Evolutionary conservation across 257 asterid species (phyloP).

Genomic region (Mitragyna speciosa): DNA sequence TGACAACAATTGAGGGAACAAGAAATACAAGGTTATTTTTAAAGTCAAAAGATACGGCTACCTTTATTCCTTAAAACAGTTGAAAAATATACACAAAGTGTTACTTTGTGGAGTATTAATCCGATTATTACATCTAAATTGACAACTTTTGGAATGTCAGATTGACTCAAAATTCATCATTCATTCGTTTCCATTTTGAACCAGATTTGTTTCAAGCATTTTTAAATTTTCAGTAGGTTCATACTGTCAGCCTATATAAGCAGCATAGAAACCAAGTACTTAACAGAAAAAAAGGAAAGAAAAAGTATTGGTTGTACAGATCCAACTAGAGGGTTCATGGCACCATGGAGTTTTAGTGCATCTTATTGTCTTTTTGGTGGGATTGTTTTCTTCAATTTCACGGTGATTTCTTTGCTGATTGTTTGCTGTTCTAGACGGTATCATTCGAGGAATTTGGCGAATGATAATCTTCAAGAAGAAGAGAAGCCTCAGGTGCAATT

Average conservation of each 20-base stretch:
- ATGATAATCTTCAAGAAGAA: background rate
- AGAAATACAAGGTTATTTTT: background rate
- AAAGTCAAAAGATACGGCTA: slow-evolving; percentile 14
- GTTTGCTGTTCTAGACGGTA: slow-evolving; percentile 12
- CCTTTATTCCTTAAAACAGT: background rate
- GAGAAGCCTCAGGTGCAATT: slow-evolving; percentile 13
- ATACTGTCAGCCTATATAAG: slow-evolving; percentile 10
- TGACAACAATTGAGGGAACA: slow-evolving; percentile 6
- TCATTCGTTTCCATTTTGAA: background rate
- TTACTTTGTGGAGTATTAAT: background rate
- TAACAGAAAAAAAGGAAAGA: background rate
- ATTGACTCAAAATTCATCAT: slow-evolving; percentile 9
- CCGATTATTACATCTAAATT: background rate
- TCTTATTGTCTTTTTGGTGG: slow-evolving; percentile 14
- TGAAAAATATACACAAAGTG: background rate
- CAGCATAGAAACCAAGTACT: too few species aligned
- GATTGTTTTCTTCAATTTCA: slow-evolving; percentile 16
- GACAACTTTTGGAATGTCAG: slow-evolving; percentile 17
- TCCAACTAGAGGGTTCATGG: slow-evolving; percentile 3
- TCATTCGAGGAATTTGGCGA: background rate
- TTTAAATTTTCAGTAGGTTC: background rate
- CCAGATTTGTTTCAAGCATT: background rate
- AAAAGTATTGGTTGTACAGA: background rate
- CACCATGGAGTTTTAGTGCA: slow-evolving; percentile 9
- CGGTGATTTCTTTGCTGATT: slow-evolving; percentile 1